Conservation (phyloP, 805 yeast genomes). For the Saccharomycopsis synnaedendra region DNA sequence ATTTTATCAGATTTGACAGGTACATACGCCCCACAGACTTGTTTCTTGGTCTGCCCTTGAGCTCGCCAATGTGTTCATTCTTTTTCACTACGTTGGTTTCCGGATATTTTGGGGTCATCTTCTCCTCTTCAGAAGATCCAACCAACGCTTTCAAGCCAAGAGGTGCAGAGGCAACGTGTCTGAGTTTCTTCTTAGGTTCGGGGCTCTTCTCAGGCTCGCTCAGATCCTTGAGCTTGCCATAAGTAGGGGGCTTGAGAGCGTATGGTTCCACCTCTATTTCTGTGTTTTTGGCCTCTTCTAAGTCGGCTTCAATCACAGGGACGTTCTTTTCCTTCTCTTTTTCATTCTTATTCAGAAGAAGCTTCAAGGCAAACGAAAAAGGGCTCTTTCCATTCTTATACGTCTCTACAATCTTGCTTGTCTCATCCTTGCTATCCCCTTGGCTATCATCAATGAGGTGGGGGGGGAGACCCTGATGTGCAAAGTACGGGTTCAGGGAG, state of each 20-base stretch:
- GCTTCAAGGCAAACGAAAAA: conserved; percentile 22
- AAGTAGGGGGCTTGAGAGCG: conserved; percentile 14
- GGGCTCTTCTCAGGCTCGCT: conserved; percentile 1
- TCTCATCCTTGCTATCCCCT: conserved; percentile 16
- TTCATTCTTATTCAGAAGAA: conserved; percentile 11
- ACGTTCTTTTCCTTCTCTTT: neutral
- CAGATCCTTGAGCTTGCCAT: conserved; percentile 11
- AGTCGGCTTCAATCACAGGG: conserved; percentile 7
- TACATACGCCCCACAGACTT: conserved; percentile 49
- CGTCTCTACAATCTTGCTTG: conserved; percentile 10
- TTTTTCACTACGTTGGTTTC: conserved; percentile 14
- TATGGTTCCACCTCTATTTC: neutral
- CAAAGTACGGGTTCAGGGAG: conserved; percentile 37
- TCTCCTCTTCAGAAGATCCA: conserved; percentile 17
- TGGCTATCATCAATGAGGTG: conserved; percentile 25
- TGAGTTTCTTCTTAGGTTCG: conserved; percentile 23
- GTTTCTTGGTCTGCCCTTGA: conserved; percentile 29
- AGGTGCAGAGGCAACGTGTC: conserved; percentile 84
- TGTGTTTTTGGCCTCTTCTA: neutral
- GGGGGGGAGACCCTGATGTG: conserved; percentile 48
- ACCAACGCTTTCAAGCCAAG: conserved; percentile 35
- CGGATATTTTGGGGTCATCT: neutral
- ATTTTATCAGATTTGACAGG: conserved; percentile 63
- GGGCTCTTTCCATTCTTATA: conserved; percentile 20
- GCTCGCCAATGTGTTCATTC: conserved; percentile 28